Percentiles rank a stretch among this genome's conserved stretches.
These are phyloP conservation scores for Pyrus pyrifolia DNA, from an alignment of 306 rosid genomes.

Conservation along the genomic window DNA sequence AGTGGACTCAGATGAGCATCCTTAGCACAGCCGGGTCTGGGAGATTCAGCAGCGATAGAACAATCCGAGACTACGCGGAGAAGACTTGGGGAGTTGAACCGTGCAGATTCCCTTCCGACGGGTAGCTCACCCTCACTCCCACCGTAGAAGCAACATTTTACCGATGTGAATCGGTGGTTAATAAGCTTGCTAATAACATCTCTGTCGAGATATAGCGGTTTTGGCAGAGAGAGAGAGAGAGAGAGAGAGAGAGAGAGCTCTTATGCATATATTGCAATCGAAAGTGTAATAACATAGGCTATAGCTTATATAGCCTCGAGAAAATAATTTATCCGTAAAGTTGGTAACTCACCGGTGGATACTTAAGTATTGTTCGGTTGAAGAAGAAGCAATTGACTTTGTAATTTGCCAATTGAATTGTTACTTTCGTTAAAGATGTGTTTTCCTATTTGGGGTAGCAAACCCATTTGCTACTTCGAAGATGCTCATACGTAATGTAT, in stretches of 20 bases:
- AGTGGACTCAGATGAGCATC: slow-evolving; percentile 68
- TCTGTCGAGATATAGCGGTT: not conserved
- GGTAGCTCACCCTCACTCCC: not conserved
- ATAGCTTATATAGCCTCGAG: not conserved
- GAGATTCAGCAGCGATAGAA: slow-evolving; percentile 66
- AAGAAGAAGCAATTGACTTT: too few species aligned
- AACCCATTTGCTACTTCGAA: too few species aligned
- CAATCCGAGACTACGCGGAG: slow-evolving; percentile 59
- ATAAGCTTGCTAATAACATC: not conserved
- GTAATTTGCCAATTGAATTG: too few species aligned
- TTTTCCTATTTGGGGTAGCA: too few species aligned
- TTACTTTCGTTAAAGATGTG: too few species aligned
- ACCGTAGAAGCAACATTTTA: not conserved
- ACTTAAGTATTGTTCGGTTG: too few species aligned
- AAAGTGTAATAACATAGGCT: not conserved
- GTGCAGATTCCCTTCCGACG: slow-evolving; percentile 55
- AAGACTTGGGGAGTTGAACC: slow-evolving; percentile 64
- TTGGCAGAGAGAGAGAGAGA: not conserved
- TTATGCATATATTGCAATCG: not conserved
- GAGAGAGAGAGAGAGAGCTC: not conserved
- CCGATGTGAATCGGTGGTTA: not conserved
- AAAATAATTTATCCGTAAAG: too few species aligned
- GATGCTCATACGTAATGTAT: too few species aligned
- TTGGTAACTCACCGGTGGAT: too few species aligned
- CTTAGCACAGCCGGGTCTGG: slow-evolving; percentile 64